These are phyloP conservation scores for Diaporthe ilicicola DNA, from an alignment of 2,329 filamentous ascomycete genomes.

Conservation along the genomic window DNA sequence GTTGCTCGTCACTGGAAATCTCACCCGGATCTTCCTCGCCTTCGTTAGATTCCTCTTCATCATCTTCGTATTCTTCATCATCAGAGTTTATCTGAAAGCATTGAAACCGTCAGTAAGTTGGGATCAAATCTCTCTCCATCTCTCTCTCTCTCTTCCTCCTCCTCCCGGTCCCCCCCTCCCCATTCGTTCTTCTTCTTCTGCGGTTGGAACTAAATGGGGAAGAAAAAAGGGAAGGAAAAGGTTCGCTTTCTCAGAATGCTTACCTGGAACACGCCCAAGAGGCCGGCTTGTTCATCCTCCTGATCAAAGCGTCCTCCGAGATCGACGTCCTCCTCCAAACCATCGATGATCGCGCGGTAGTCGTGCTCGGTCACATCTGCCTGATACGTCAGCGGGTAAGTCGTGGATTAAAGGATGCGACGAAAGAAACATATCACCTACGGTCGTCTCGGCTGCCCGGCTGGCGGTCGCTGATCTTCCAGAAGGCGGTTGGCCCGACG, in stretches of 20 bases:
- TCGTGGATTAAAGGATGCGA: constrained; percentile 30
- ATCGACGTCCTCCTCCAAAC: neutral
- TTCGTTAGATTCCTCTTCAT: neutral
- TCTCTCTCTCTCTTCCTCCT: no score
- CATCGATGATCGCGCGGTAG: constrained; percentile 36
- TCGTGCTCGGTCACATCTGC: constrained; percentile 35
- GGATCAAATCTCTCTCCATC: no score
- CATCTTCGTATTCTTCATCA: constrained; percentile 35
- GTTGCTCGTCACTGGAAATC: neutral
- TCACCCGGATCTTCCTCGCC: neutral
- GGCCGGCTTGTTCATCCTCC: neutral
- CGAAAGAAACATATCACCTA: constrained; percentile 40
- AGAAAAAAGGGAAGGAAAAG: neutral
- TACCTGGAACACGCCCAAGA: constrained; percentile 26
- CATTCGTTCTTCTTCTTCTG: no score
- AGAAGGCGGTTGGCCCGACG: constrained; percentile 78
- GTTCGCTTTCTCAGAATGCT: neutral
- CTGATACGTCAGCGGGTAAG: neutral
- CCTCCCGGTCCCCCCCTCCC: no score
- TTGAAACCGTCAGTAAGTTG: neutral
- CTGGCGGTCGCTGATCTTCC: constrained; percentile 71
- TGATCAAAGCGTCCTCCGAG: neutral
- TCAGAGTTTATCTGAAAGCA: constrained; percentile 23
- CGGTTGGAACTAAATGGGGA: no score
- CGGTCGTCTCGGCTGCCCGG: constrained; percentile 41